A percentile compares a stretch with the other conserved stretches of the same genome.
Conservation (phyloP, 768 basidiomycete species). For the Suillus subalutaceus region DNA sequence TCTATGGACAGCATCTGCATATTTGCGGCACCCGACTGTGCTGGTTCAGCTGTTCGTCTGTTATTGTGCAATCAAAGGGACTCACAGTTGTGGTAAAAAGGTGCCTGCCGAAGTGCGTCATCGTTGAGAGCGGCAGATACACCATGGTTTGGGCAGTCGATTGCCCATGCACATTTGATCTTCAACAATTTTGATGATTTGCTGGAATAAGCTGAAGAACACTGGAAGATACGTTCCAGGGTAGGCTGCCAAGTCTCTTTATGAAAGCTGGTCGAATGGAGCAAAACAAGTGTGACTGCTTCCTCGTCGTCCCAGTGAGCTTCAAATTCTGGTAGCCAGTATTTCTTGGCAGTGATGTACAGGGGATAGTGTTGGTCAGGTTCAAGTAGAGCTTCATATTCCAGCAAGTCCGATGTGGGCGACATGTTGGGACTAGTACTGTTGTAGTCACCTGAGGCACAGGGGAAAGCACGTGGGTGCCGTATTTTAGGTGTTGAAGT, state of each 20-base stretch:
- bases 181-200: conserved; percentile 8
- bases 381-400: conserved; percentile 36
- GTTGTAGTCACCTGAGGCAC: neutral
- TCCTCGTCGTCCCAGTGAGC: conserved; percentile 38
- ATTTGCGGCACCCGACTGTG: conserved; percentile 66
- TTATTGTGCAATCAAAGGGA: conserved; percentile 3
- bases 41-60: neutral
- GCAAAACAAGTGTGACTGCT: conserved; percentile 58
- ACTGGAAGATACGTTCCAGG: conserved; percentile 49
- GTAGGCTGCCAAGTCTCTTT: conserved; percentile 76
- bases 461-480: conserved; percentile 3
- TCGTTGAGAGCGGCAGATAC: conserved; percentile 60
- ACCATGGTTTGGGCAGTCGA: conserved; percentile 78
- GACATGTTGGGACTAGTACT: neutral
- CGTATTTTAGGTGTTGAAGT: neutral
- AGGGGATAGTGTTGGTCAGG: conserved; percentile 50
- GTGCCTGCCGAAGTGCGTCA: conserved; percentile 42
- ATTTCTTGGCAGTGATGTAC: conserved; percentile 58
- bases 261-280: conserved; percentile 75
- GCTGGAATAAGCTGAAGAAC: neutral
- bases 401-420: conserved; percentile 15
- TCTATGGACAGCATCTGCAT: conserved; percentile 58
- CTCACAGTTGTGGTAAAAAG: conserved; percentile 52
- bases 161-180: conserved; percentile 54
- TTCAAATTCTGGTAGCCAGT: conserved; percentile 48